These are phyloP conservation scores for Paramecium sonneborni DNA, from an alignment of 73 alveolate species.

Conservation along the genomic window DNA sequence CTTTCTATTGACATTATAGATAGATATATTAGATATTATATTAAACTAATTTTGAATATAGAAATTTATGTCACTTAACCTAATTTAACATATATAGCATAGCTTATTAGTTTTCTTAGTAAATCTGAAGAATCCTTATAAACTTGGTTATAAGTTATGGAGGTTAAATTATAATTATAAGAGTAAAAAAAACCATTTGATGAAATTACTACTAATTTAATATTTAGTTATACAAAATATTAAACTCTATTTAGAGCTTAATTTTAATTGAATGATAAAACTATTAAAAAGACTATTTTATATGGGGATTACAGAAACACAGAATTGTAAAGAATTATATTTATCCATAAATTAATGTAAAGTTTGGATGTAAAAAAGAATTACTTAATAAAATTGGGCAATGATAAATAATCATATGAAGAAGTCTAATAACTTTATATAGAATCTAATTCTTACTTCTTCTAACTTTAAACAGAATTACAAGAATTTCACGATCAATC, in stretches of 20 bases:
- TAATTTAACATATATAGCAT: neutral
- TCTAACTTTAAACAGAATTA: neutral
- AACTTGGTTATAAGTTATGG: conserved; percentile 30
- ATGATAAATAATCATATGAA: neutral
- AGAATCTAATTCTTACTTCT: neutral
- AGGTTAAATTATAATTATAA: neutral
- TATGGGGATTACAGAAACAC: conserved; percentile 29
- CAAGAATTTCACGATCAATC: neutral
- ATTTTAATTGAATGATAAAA: neutral
- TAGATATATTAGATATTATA: conserved; percentile 11
- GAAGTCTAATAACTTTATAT: neutral
- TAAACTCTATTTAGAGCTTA: neutral
- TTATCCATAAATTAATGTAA: neutral
- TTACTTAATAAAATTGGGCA: neutral
- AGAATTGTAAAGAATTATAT: neutral
- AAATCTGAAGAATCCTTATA: conserved; percentile 39
- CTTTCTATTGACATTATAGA: neutral
- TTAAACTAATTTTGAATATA: conserved; percentile 19
- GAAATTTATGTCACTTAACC: neutral
- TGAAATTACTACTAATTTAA: neutral
- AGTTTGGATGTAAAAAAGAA: neutral
- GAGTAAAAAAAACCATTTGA: conserved; percentile 4
- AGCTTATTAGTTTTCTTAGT: neutral
- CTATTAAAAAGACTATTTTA: neutral
- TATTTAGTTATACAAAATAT: conserved; percentile 17